Evolutionary conservation across 371 early-diverging fungal genomes (phyloP), one percentile per base, ranked within the genome.

Genomic region (Rhizopus arrhizus): DNA sequence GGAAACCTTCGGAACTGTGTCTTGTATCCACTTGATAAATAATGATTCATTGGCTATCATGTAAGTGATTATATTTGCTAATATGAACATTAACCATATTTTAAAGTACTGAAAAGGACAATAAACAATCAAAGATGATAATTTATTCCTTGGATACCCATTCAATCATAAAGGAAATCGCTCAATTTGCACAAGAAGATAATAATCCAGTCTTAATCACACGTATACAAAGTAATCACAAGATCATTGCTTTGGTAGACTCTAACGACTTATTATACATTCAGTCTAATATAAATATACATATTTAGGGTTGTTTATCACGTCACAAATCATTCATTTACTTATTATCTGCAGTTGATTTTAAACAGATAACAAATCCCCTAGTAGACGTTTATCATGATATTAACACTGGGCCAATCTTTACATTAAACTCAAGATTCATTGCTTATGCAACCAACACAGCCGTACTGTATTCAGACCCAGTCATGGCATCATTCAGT

Each of bases 361-460:
- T 15, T 55, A 69, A n/a, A 51, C 78, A 22, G 46, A 46, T 71
- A 51, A 56, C 62, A 15, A 61, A 59, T 8, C 74, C 74, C 1
- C 62, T 88, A 56, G 74, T 66, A 1, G 88, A 86, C 46, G 81
- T 81, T 5, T 76, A 61, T 47, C 67, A 75, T 52, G 73, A 76
- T 46, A 68, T 69, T 3, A 58, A 59, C 1, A 56, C 69, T 22
- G 70, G 67, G 1, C 80, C 82, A n/a, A 72, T 83, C 1, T 85
- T 89, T 59, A 74, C 83, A 13, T 63, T 89, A 22, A 87, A 87
- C 7, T 67, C 84, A 12, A 66, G 89, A 45, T 75, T 86, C 34
- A 58, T 89, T 36, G 86, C 89, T 9, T 89, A 87, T 68, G 86
- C 83, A 7, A 86, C 88, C 6, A 83, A 58, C 53, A 53, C 68